Evolutionary conservation across 2,329 filamentous ascomycete genomes (phyloP).

Genomic region (Aspergillus viridinutans): DNA sequence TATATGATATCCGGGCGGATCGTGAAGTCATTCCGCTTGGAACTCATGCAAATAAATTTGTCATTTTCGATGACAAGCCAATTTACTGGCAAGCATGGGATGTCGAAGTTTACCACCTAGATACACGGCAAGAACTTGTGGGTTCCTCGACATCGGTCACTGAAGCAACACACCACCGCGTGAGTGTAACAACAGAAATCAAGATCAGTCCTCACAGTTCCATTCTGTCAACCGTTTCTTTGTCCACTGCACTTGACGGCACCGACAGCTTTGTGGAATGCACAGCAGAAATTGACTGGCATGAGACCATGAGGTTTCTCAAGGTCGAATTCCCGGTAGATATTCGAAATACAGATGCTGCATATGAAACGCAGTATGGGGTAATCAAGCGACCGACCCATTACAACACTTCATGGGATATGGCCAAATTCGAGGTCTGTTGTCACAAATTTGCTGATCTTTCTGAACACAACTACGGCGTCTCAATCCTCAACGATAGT

Average conservation of each 20-base stretch:
- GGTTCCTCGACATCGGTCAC: conserved; percentile 65
- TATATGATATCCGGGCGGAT: conserved; percentile 68
- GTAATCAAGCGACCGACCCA: conserved; percentile 86
- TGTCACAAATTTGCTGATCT: conserved; percentile 92
- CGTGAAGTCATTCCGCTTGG: conserved; percentile 72
- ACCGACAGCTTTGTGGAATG: too few relatives aligned
- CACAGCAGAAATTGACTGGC: conserved; percentile 78
- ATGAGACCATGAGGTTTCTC: conserved; percentile 93
- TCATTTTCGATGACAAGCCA: conserved; percentile 95
- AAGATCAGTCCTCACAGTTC: conserved; percentile 83
- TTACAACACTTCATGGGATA: conserved; percentile 96
- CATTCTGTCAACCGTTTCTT: conserved; percentile 76
- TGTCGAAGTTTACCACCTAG: conserved; percentile 91
- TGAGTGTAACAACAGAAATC: conserved; percentile 77
- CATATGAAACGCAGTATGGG: conserved; percentile 92
- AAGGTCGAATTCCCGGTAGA: conserved; percentile 98
- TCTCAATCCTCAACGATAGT: conserved; percentile 89
- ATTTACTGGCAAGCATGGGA: conserved; percentile 98
- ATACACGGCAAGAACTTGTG: conserved; percentile 73
- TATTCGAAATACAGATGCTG: conserved; percentile 83
- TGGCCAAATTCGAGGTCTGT: conserved; percentile 97
- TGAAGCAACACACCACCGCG: conserved; percentile 68
- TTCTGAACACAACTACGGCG: conserved; percentile 81
- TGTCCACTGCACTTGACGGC: conserved; percentile 72
- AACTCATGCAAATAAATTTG: conserved; percentile 80